Evolutionary conservation across 2,329 filamentous ascomycete species (phyloP).

Genomic region (Penicillium sumatraense): DNA sequence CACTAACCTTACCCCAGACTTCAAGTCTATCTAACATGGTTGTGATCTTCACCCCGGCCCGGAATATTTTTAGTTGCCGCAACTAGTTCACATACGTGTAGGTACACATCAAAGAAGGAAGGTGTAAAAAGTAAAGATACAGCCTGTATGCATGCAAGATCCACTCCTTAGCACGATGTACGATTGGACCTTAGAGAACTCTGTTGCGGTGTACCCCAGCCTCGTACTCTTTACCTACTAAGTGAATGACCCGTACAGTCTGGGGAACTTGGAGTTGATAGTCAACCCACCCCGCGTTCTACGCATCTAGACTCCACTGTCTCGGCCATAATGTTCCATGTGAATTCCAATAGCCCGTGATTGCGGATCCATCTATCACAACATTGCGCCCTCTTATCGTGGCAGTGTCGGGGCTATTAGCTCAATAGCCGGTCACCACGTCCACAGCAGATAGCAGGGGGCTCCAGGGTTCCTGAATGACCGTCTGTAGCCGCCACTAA

Average conservation of each 20-base stretch:
- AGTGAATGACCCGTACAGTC: too few relatives aligned
- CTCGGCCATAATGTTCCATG: background rate
- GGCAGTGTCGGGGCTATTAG: background rate
- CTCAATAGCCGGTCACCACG: conserved; percentile 13
- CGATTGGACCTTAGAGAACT: background rate
- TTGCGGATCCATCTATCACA: background rate
- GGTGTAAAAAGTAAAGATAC: background rate
- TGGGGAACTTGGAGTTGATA: background rate
- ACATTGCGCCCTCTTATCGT: background rate
- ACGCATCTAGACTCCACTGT: background rate
- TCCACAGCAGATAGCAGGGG: background rate
- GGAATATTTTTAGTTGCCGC: background rate
- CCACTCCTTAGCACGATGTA: background rate
- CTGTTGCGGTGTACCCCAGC: too few relatives aligned
- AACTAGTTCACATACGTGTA: background rate
- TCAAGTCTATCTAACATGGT: background rate
- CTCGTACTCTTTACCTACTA: too few relatives aligned
- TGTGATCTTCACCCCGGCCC: background rate
- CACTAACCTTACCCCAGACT: background rate
- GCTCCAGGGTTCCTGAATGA: background rate
- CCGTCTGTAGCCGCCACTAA: conserved; percentile 19
- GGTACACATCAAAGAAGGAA: background rate
- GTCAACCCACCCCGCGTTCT: background rate
- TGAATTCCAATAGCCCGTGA: background rate
- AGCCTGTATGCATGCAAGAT: background rate